Base-by-base conservation (phyloP, 129 eudicot species). In the Arctium lappa region DNA sequence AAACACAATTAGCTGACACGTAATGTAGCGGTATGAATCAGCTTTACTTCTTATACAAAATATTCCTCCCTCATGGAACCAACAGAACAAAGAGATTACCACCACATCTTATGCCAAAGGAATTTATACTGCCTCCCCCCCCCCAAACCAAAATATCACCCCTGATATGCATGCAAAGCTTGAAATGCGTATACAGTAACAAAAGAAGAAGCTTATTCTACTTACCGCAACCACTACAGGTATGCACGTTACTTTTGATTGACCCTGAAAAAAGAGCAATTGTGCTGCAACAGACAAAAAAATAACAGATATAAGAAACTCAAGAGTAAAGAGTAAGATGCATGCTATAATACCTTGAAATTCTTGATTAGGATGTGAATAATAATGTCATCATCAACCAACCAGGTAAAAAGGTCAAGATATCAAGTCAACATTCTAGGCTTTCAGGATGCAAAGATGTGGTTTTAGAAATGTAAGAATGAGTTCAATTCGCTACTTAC, bases 161-260 rank as follows among this genome's bases (percentile, higher is more conserved):
- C 68, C n/a, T 6, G 29, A 5, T n/a, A 60, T 60, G 27, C 68
- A 60, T n/a, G 29, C 68, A 60, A 60, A 60, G 68, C 68, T 7
- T 4, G 39, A 46, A 30, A 75, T 44, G 66, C 46, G 38, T 48
- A 40, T 9, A 16, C 8, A 75, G 15, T 48, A 18, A 30, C 30
- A 29, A 68, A 33, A 53, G 27, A 3, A 27, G 3, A 31, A 81
- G 48, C 46, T 60, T 69, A 3, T 32, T 65, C 63, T 30, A 80
- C 98, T 94, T 89, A 94, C 94, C 73, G 97, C 98, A 75, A 92
- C 97, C 80, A 92, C 96, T 76, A 86, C 94, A 82, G 98, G 97
- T 72, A 92, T 88, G 83, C 88, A 78, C 36, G 91, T 91, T 48
- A 95, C 88, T 86, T 89, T 90, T 30, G 82, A 80, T 86, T 90